Percentiles rank a stretch among this genome's conserved stretches.
phyloP scores from a whole-genome alignment of 176 grass and related monocot genomes.

The Lolium perenne region DNA sequence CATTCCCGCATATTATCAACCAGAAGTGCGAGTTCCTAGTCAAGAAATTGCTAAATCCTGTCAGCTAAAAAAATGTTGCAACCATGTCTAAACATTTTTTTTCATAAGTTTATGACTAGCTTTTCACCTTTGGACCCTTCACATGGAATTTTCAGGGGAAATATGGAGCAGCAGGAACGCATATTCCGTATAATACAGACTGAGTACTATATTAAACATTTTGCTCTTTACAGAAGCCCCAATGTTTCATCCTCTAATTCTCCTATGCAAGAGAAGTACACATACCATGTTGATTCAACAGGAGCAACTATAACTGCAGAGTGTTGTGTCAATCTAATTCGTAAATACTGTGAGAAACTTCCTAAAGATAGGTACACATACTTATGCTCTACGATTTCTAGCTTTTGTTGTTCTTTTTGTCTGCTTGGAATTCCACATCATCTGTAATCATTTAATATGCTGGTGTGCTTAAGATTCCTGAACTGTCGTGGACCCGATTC shows the following conservation, averaged over 20 bases:
- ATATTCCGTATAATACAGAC: slow-evolving; percentile 80
- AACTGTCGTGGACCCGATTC: slow-evolving; percentile 7
- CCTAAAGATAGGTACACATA: slow-evolving; percentile 74
- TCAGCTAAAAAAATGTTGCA: slow-evolving; percentile 8
- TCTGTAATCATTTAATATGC: background rate
- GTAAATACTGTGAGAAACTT: slow-evolving; percentile 88
- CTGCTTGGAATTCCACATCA: slow-evolving; percentile 22
- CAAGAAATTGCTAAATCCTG: background rate
- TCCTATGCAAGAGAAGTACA: slow-evolving; percentile 50
- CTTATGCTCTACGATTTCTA: slow-evolving; percentile 10
- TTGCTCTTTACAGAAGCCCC: slow-evolving; percentile 52
- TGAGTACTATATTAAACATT: slow-evolving; percentile 68
- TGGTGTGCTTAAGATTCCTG: background rate
- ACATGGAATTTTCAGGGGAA: slow-evolving; percentile 65
- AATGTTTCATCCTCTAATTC: slow-evolving; percentile 42
- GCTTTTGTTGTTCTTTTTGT: background rate
- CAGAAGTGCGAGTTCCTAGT: slow-evolving; percentile 2
- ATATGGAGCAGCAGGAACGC: slow-evolving; percentile 65
- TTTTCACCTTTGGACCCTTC: slow-evolving; percentile 14
- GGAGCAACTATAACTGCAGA: slow-evolving; percentile 76
- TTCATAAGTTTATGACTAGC: background rate
- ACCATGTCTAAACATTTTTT: slow-evolving; percentile 22
- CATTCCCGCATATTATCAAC: slow-evolving; percentile 3
- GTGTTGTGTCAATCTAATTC: slow-evolving; percentile 69
- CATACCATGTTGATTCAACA: slow-evolving; percentile 78